Percentiles rank a stretch among this genome's conserved stretches.
Conservation (phyloP, 331 rosid genomes). For the Stylosanthes scabra region DNA sequence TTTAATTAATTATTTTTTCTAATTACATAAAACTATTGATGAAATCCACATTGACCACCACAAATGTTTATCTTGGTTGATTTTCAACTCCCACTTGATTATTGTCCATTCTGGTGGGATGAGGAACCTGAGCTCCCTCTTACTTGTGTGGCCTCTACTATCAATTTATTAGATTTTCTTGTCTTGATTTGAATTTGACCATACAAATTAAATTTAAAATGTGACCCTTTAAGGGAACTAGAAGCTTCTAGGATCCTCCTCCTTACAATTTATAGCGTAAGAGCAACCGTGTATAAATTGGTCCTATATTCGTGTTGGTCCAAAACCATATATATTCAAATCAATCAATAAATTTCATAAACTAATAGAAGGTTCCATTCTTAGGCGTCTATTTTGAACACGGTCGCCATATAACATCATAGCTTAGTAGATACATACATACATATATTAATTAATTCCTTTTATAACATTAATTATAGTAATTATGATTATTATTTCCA, state of each 20-base stretch:
- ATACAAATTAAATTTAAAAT: background rate
- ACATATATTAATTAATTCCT: background rate
- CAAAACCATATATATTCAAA: conserved; percentile 5
- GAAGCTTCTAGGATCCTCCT: conserved; percentile 42
- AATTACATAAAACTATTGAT: no score
- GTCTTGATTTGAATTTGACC: background rate
- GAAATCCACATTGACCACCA: no score
- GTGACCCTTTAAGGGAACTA: background rate
- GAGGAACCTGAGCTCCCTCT: background rate
- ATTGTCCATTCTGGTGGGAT: conserved; percentile 2
- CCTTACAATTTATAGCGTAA: background rate
- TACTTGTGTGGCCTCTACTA: conserved; percentile 14
- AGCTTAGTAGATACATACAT: background rate
- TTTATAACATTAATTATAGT: background rate
- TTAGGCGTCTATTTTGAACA: conserved; percentile 39
- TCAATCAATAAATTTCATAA: conserved; percentile 9
- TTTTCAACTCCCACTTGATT: no score
- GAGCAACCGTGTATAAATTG: conserved; percentile 8
- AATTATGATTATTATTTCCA: background rate
- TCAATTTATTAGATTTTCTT: no score
- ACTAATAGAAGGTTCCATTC: conserved; percentile 29
- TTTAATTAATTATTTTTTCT: no score
- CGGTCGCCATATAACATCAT: background rate
- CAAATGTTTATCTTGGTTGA: no score
- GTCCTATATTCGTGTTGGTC: conserved; percentile 13